phyloP scores from a whole-genome alignment of 176 grass and related monocot species.

The Triticum aestivum region DNA sequence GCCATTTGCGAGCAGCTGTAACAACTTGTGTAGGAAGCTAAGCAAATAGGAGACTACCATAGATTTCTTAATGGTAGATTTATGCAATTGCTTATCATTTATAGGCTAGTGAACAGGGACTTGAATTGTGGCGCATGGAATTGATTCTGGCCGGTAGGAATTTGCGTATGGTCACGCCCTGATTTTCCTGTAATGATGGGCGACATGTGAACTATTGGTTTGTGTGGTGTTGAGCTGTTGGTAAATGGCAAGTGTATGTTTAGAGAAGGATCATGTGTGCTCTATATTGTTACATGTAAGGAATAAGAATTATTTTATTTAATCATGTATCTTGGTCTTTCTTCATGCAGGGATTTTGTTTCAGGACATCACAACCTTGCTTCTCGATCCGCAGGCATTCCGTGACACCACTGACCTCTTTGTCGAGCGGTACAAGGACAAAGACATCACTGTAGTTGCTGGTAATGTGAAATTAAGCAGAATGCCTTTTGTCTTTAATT shows the following conservation, averaged over 20 bases:
- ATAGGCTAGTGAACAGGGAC: background rate
- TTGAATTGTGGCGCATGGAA: background rate
- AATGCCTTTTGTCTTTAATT: background rate
- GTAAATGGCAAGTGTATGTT: background rate
- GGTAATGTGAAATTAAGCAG: slow-evolving; percentile 38
- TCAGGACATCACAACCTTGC: slow-evolving; percentile 95
- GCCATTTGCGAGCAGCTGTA: background rate
- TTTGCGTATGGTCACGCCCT: too few species aligned
- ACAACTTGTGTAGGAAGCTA: background rate
- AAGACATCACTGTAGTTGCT: slow-evolving; percentile 74
- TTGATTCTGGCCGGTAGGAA: background rate
- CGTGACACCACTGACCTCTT: slow-evolving; percentile 86
- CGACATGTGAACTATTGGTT: background rate
- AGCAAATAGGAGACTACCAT: background rate
- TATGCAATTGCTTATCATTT: background rate
- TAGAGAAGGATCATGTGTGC: background rate
- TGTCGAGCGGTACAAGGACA: slow-evolving; percentile 83
- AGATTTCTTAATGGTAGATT: background rate
- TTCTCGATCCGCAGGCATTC: slow-evolving; percentile 74
- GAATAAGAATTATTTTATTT: background rate
- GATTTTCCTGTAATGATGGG: background rate
- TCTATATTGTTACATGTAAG: background rate
- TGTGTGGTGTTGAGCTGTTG: background rate
- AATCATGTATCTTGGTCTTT: background rate
- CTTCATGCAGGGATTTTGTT: slow-evolving; percentile 68